Conservation (phyloP, 1,284 basidiomycete genomes). For the Cryptococcus sp. region DNA sequence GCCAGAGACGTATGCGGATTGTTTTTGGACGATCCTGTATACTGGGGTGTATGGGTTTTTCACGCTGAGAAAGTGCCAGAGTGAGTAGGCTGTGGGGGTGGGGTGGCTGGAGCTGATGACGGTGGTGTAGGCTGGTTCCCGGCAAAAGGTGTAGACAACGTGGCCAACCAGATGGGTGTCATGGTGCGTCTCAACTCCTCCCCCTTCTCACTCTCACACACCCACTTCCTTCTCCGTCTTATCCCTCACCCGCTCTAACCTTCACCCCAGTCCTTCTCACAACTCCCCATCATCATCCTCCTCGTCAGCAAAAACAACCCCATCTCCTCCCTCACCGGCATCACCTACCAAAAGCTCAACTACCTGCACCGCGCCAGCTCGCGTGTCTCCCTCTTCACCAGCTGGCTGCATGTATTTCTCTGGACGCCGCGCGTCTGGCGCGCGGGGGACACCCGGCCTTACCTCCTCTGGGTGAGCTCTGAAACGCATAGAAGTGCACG, state of each 20-base stretch:
- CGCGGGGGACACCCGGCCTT: conserved; percentile 14
- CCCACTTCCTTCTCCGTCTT: neutral
- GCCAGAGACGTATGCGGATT: conserved; percentile 29
- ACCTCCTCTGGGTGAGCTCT: conserved; percentile 27
- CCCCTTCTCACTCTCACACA: too few relatives aligned
- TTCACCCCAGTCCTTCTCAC: conserved; percentile 34
- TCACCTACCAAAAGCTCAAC: conserved; percentile 52
- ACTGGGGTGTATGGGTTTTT: conserved; percentile 19
- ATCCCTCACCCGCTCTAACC: neutral
- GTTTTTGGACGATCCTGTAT: conserved; percentile 24
- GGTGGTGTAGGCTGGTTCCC: conserved; percentile 9
- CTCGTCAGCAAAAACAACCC: conserved; percentile 50
- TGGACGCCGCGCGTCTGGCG: conserved; percentile 29
- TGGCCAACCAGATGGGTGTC: conserved; percentile 31
- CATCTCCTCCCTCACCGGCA: conserved; percentile 46
- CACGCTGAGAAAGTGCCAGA: conserved; percentile 7
- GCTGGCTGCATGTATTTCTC: conserved; percentile 38
- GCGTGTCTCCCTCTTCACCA: conserved; percentile 39
- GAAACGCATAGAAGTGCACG: too few relatives aligned
- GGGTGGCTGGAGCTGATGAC: neutral
- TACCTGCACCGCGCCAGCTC: conserved; percentile 50
- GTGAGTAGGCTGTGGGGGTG: conserved; percentile 2
- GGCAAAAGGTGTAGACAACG: conserved; percentile 10
- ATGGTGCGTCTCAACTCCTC: conserved; percentile 18
- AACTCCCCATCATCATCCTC: conserved; percentile 47